Evolutionary conservation across 1,284 basidiomycete species (phyloP), one percentile per base, ranked within the genome.

Genomic region (Fomitiporia mediterranea): DNA sequence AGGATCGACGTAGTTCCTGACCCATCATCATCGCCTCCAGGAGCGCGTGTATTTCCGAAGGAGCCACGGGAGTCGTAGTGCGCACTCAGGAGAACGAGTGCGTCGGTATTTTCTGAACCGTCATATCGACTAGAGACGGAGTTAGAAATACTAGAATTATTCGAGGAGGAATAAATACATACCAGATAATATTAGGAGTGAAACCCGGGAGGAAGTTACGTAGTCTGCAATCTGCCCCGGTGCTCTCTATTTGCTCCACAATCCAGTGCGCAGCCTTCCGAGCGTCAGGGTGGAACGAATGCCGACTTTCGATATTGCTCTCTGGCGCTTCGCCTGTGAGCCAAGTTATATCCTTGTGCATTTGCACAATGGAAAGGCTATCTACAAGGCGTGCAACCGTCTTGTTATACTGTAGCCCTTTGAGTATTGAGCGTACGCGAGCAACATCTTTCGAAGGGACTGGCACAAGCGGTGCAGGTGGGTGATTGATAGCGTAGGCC

Each of bases 31-130:
- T 94, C 83, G 15, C 79, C 81, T 3, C 82, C 83, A 1, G 89
- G 89, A 4, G 88, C 89, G 23, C 85, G 79, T 6, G 77, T 76
- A 57, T 72, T 82, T 9, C 92, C 92, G 68, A 92, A 94, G 1
- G 86, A 86, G 9, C 92, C 92, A 32, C 92, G 83, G 49, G 86
- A 89, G 67, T 94, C 91, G 67, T 92, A 93, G 69, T 94, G 91
- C 1, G 83, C 89, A 55, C 86, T 86, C 49, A 94, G 72, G 47
- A 94, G 75, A 25, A 89, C 81, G 35, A 76, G 86, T 60, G 78
- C 73, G 42, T 73, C 80, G 1, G 80, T 82, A 37, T 81, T 70
- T 35, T 71, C 72, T 15, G 73, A 70, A 1, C 81, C 70, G 4
- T 72, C 42, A 63, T 86, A 89, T 43, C 75, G 75, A 64, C 86